Evolutionary conservation across 176 grass and related monocot species (phyloP).

Genomic region (Aegilops longissima): DNA sequence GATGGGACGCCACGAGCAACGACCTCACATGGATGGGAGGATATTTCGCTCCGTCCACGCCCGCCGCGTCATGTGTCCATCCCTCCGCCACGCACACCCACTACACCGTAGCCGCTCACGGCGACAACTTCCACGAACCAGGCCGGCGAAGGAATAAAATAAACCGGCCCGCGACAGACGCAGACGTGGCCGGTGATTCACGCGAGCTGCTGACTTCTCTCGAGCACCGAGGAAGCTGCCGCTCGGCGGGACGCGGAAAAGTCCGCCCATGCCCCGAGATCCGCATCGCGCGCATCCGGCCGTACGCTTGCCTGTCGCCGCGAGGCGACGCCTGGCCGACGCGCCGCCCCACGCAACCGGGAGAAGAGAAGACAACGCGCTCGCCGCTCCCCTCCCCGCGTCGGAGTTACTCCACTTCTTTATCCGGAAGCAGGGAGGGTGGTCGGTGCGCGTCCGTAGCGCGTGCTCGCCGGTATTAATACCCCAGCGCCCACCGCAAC

Average conservation of each 20-base stretch:
- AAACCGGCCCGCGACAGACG: background rate
- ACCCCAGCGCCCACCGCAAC: background rate
- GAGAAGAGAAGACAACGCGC: background rate
- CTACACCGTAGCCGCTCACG: background rate
- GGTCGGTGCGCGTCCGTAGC: conserved; percentile 33
- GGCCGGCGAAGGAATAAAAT: background rate
- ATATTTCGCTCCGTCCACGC: background rate
- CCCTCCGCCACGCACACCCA: background rate
- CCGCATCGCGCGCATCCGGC: background rate
- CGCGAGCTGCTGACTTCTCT: background rate
- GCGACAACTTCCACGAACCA: background rate
- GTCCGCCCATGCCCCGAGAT: background rate
- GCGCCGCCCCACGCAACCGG: background rate
- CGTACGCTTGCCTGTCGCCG: background rate
- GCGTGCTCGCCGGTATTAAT: conserved; percentile 24
- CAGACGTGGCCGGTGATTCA: conserved; percentile 19
- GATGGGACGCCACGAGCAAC: too few species aligned
- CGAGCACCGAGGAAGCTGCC: background rate
- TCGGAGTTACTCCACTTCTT: conserved; percentile 13
- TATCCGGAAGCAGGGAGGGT: background rate
- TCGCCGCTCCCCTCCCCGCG: background rate
- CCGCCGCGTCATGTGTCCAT: background rate
- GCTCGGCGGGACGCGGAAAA: background rate
- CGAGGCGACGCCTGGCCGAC: background rate
- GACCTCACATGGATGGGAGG: too few species aligned